A percentile compares a stretch with the other conserved stretches of the same genome.
These are phyloP conservation scores for Botrytis fabae DNA, from an alignment of 2,329 filamentous ascomycete genomes.

Conservation along the genomic window DNA sequence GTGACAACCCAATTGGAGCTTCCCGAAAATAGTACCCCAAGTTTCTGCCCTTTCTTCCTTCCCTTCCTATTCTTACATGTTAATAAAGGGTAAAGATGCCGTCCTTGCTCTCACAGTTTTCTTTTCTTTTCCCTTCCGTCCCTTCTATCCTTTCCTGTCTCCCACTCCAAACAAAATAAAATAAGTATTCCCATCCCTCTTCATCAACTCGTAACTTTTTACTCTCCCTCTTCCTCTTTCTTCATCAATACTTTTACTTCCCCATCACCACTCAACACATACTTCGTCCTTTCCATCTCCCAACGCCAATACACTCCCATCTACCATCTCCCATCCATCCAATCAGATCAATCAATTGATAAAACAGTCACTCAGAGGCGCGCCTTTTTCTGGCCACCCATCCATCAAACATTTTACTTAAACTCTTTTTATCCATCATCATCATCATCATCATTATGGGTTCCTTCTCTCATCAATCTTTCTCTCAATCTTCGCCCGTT, in stretches of 20 bases:
- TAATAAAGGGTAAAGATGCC: slow-evolving; percentile 1
- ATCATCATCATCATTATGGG: slow-evolving; percentile 29
- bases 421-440: slow-evolving; percentile 19
- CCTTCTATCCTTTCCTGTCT: background rate
- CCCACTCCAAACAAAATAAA: slow-evolving; percentile 24
- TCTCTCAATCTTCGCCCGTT: slow-evolving; percentile 35
- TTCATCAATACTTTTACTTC: slow-evolving; percentile 9
- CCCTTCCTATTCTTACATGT: background rate
- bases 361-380: slow-evolving; percentile 7
- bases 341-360: slow-evolving; percentile 25
- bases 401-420: slow-evolving; percentile 18
- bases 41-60: slow-evolving; percentile 12
- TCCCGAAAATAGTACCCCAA: slow-evolving; percentile 26
- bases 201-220: slow-evolving; percentile 15
- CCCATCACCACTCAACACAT: background rate
- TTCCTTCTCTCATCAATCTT: slow-evolving; percentile 35
- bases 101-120: slow-evolving; percentile 19
- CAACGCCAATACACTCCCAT: slow-evolving; percentile 8
- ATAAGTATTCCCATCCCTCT: slow-evolving; percentile 26
- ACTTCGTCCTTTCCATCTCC: background rate
- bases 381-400: background rate
- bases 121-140: slow-evolving; percentile 23
- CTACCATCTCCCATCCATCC: slow-evolving; percentile 7
- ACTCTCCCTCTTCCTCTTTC: slow-evolving; percentile 11
- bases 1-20: slow-evolving; percentile 26